These are phyloP conservation scores for Coniosporium apollinis DNA, from an alignment of 495 filamentous ascomycete genomes.

Conservation along the genomic window DNA sequence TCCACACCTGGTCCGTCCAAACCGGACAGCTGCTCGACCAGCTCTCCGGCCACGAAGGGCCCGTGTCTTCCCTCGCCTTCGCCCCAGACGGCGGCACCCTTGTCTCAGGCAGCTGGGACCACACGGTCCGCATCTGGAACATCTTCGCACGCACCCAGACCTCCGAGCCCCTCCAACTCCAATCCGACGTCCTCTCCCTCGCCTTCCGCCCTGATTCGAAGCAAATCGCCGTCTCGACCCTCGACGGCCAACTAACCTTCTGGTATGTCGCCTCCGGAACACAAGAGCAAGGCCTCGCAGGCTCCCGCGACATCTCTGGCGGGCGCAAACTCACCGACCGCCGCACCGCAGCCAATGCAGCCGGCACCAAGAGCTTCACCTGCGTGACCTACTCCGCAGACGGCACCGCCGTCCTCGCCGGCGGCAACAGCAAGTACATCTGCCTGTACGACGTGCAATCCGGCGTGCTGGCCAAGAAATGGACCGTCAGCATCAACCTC, in stretches of 20 bases:
- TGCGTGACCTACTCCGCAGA: conserved; percentile 81
- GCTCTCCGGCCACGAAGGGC: conserved; percentile 83
- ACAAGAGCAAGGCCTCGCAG: conserved; percentile 67
- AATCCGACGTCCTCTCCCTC: conserved; percentile 76
- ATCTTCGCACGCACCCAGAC: conserved; percentile 89
- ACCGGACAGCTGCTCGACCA: conserved; percentile 89
- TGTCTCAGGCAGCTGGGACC: conserved; percentile 88
- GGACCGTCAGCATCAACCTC: conserved; percentile 82
- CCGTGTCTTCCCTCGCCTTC: conserved; percentile 74
- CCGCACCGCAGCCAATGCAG: conserved; percentile 73
- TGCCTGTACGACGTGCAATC: conserved; percentile 85
- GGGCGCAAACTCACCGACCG: conserved; percentile 77
- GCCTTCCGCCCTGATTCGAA: conserved; percentile 79
- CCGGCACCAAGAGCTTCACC: conserved; percentile 77
- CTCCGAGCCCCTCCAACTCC: conserved; percentile 77
- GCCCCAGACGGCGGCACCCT: conserved; percentile 67
- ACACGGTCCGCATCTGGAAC: conserved; percentile 85
- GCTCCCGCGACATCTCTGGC: conserved; percentile 80
- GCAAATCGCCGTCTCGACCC: conserved; percentile 76
- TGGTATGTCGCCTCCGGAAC: conserved; percentile 81
- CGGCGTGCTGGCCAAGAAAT: conserved; percentile 83
- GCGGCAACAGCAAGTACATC: conserved; percentile 92
- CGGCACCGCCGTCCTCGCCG: conserved; percentile 75
- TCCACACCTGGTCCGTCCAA: conserved; percentile 96
- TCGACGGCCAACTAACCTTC: conserved; percentile 89